Percentiles rank a stretch among this genome's conserved stretches.
phyloP scores from a whole-genome alignment of 2,329 filamentous ascomycete species.

The Hirsutella thompsonii region DNA sequence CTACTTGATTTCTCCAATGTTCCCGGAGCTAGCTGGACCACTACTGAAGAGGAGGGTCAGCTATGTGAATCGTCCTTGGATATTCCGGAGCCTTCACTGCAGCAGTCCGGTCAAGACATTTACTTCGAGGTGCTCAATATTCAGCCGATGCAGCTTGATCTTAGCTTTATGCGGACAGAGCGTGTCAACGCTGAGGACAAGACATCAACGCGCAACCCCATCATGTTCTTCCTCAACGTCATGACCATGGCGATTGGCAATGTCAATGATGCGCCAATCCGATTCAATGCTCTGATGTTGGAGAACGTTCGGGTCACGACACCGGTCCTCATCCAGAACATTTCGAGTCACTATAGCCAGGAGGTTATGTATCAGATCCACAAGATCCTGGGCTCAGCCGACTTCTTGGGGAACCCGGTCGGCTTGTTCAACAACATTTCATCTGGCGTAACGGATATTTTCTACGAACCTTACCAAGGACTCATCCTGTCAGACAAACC shows the following conservation, averaged over 20 bases:
- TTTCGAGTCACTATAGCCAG: slow-evolving; percentile 92
- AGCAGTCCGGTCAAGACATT: slow-evolving; percentile 80
- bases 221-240: slow-evolving; percentile 98
- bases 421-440: slow-evolving; percentile 97
- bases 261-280: slow-evolving; percentile 92
- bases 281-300: slow-evolving; percentile 83
- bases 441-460: slow-evolving; percentile 93
- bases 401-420: slow-evolving; percentile 95
- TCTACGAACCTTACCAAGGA: slow-evolving; percentile 98
- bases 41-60: slow-evolving; percentile 59
- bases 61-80: slow-evolving; percentile 83
- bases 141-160: slow-evolving; percentile 93
- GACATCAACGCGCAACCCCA: slow-evolving; percentile 75
- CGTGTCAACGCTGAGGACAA: slow-evolving; percentile 94
- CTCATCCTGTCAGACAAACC: slow-evolving; percentile 92
- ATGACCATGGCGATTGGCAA: slow-evolving; percentile 99
- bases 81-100: slow-evolving; percentile 80
- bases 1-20: slow-evolving; percentile 91
- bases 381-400: slow-evolving; percentile 91
- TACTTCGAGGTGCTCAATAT: slow-evolving; percentile 97
- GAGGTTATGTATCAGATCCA: slow-evolving; percentile 93
- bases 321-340: slow-evolving; percentile 68
- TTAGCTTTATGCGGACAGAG: slow-evolving; percentile 95
- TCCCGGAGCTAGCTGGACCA: slow-evolving; percentile 69
- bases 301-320: slow-evolving; percentile 92